These are phyloP conservation scores for Fusarium sp. DNA, from an alignment of 2,329 filamentous ascomycete species.

Conservation along the genomic window DNA sequence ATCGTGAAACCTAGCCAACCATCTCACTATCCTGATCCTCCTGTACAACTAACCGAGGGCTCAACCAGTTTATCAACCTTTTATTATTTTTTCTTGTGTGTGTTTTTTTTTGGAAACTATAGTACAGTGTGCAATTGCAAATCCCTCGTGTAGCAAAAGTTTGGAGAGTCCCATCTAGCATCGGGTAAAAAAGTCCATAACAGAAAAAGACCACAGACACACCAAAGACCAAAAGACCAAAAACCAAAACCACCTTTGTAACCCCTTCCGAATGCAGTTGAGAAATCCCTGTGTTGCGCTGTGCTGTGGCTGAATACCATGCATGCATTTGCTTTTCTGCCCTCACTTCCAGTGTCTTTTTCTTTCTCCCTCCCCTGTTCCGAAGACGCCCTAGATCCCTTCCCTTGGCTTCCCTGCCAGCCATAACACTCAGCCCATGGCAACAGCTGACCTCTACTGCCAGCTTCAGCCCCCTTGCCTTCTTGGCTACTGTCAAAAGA, in stretches of 20 bases:
- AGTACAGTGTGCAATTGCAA: constrained; percentile 35
- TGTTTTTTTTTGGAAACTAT: constrained; percentile 34
- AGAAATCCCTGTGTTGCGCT: constrained; percentile 36
- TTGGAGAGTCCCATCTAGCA: constrained; percentile 42
- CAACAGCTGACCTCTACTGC: constrained; percentile 9
- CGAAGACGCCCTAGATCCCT: neutral
- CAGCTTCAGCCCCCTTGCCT: neutral
- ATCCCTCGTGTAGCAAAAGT: constrained; percentile 28
- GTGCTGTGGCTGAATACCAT: constrained; percentile 37
- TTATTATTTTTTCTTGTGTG: constrained; percentile 35
- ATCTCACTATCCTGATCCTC: neutral
- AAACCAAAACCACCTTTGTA: constrained; percentile 39
- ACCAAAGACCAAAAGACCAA: constrained; percentile 20
- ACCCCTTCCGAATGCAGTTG: constrained; percentile 46
- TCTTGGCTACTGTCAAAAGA: neutral
- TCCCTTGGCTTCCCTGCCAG: constrained; percentile 14
- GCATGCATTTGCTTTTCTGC: constrained; percentile 45
- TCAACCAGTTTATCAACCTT: constrained; percentile 29
- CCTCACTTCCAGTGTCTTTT: constrained; percentile 30
- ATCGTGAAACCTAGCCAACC: neutral
- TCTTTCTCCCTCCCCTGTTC: constrained; percentile 21
- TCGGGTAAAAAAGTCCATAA: constrained; percentile 23
- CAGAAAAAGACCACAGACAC: neutral
- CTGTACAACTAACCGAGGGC: neutral
- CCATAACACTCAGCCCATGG: neutral